Base-by-base conservation (phyloP, 768 basidiomycete species). In the Amylocystis lapponica region DNA sequence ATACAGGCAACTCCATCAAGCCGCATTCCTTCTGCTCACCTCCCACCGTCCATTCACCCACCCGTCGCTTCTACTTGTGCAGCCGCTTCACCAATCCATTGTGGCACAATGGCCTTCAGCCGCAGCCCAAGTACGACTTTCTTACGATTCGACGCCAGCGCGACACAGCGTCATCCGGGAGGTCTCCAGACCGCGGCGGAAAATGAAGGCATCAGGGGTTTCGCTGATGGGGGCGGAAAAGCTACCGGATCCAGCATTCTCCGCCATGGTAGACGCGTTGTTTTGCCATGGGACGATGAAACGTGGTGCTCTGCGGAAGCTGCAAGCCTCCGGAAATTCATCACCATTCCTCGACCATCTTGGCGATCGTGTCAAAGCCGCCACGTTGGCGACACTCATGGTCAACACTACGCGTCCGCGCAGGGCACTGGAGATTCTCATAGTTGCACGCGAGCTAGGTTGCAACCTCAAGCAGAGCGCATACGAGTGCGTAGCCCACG, bases 401-500 rank as follows among this genome's bases (percentile, higher is more conserved):
- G 66, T 57, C 2, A 55, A 59, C 14, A 57, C 64, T 11, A 51
- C 48, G n/a, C 50, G 51, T 4, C 75, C 75, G 10, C 59, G 57
- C 17, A 64, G 63, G 33, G 74, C 76, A 2, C 53, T 72, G 23
- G 66, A 66, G 14, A 59, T 75, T 7, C 64, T 86, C 48, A 47
- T 53, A 25, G 56, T 83, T 16, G 72, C 78, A 0, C 67, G 73
- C 49, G 51, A 61, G 6, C 60, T 78, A 5, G 83, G 81, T 25
- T 70, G 66, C 55, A 60, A 53, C 8, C 59, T 79, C 50, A 72
- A 71, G 40, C 71, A 71, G 39, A 72, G 69, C 46, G 72, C 71
- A 8, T 87, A 81, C 74, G 81, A 86, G 56, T 52, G 66, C 14
- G 66, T 79, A 27, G 69, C 72, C 29, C 62, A 70, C 54, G 71